Conservation (phyloP, 805 yeast genomes). For the Maudiozyma serrabonitensis region DNA sequence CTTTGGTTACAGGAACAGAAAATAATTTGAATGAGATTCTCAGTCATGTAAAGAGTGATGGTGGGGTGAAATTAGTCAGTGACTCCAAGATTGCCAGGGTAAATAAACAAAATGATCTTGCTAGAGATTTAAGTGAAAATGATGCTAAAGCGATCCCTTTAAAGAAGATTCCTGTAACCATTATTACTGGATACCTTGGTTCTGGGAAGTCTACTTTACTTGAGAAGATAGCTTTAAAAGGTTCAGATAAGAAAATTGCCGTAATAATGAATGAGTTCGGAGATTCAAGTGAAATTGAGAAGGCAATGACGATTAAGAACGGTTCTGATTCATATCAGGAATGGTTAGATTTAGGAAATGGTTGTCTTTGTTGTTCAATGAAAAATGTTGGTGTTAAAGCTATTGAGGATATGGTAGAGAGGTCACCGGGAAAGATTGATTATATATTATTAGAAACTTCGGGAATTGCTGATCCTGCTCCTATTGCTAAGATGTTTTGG, state of each 20-base stretch:
- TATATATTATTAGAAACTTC: constrained; percentile 90
- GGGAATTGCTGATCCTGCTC: constrained; percentile 96
- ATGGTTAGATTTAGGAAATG: constrained; percentile 95
- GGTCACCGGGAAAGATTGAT: constrained; percentile 66
- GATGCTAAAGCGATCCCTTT: not conserved
- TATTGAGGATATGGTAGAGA: constrained; percentile 73
- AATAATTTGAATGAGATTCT: constrained; percentile 19
- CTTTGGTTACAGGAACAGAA: constrained; percentile 24
- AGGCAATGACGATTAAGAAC: constrained; percentile 58
- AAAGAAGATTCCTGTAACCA: constrained; percentile 73
- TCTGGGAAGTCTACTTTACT: constrained; percentile 87
- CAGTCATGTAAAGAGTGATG: constrained; percentile 17
- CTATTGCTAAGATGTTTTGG: constrained; percentile 97
- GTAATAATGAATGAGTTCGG: constrained; percentile 90
- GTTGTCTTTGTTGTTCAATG: constrained; percentile 93
- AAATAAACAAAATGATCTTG: constrained; percentile 12
- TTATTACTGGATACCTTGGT: constrained; percentile 90
- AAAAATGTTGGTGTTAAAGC: constrained; percentile 93
- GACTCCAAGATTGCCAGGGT: constrained; percentile 23
- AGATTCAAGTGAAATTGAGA: constrained; percentile 82
- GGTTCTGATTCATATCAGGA: constrained; percentile 58
- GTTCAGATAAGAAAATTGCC: constrained; percentile 67
- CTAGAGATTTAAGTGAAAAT: not conserved
- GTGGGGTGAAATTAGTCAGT: constrained; percentile 22
- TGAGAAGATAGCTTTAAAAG: constrained; percentile 56